phyloP scores from a whole-genome alignment of 441 rosid species.

The Eugenia klotzschiana region DNA sequence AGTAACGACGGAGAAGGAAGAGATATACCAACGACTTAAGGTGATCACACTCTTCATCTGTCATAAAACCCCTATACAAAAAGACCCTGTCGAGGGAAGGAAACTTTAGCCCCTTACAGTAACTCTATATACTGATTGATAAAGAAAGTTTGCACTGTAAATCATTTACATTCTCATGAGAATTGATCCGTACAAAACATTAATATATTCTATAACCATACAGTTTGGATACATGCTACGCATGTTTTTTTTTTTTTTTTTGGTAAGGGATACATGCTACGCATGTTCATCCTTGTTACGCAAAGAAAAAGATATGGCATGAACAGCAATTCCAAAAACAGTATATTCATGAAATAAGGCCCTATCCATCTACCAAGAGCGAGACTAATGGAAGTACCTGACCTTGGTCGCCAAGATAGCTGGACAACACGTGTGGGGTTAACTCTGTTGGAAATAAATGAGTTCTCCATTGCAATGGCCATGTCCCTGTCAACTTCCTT shows the following conservation, averaged over 20 bases:
- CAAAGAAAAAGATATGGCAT: background rate
- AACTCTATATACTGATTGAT: background rate
- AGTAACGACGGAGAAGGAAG: background rate
- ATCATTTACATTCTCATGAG: background rate
- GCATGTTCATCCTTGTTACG: background rate
- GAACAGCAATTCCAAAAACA: background rate
- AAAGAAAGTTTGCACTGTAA: background rate
- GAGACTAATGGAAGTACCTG: constrained; percentile 38
- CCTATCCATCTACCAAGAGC: background rate
- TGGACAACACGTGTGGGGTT: constrained; percentile 56
- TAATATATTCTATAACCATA: no score
- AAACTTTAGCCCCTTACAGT: constrained; percentile 7
- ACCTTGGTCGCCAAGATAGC: constrained; percentile 95
- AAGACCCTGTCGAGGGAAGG: constrained; percentile 48
- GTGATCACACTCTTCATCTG: constrained; percentile 69
- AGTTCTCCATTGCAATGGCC: constrained; percentile 10
- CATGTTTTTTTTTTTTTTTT: no score
- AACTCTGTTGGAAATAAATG: constrained; percentile 24
- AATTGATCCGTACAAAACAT: background rate
- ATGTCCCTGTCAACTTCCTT: constrained; percentile 11
- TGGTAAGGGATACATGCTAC: no score
- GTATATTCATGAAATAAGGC: background rate
- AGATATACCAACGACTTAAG: constrained; percentile 45
- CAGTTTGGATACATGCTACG: no score
- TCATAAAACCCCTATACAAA: constrained; percentile 51